These are phyloP conservation scores for Hypoxylon crocopeplum DNA, from an alignment of 495 filamentous ascomycete genomes.

Conservation along the genomic window DNA sequence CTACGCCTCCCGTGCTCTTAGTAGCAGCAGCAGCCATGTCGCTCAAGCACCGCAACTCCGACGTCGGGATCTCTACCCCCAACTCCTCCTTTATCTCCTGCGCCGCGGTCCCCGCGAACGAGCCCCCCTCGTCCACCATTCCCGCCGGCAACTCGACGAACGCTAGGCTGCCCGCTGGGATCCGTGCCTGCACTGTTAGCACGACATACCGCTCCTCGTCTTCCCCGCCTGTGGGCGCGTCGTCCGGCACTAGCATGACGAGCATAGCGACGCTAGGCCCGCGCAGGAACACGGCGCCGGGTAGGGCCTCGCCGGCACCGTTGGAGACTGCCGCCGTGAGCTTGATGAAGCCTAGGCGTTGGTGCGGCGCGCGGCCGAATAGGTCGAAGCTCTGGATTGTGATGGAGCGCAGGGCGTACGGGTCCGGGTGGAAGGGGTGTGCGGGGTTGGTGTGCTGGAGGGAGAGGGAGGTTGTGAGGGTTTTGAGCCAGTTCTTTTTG, in stretches of 20 bases:
- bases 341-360: constrained; percentile 79
- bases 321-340: constrained; percentile 72
- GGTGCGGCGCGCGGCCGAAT: constrained; percentile 57
- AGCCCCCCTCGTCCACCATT: constrained; percentile 82
- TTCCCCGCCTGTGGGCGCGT: constrained; percentile 50
- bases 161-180: constrained; percentile 76
- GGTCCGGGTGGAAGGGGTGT: constrained; percentile 75
- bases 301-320: constrained; percentile 66
- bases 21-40: constrained; percentile 67
- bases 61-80: constrained; percentile 59
- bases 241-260: constrained; percentile 77
- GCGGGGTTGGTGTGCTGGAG: constrained; percentile 60
- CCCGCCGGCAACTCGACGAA: constrained; percentile 87
- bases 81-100: constrained; percentile 86
- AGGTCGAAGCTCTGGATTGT: constrained; percentile 77
- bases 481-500: constrained; percentile 68
- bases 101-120: constrained; percentile 78
- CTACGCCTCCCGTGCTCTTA: constrained; percentile 1
- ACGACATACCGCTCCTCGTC: constrained; percentile 71
- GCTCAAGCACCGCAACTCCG: constrained; percentile 57
- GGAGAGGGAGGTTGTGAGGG: constrained; percentile 67
- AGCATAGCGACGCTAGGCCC: constrained; percentile 86
- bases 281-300: constrained; percentile 79
- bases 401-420: constrained; percentile 74
- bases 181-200: constrained; percentile 82